Evolutionary conservation across 1,139 yeast genomes (phyloP), one percentile per base, ranked within the genome.

Genomic region (Starmera stellimalicola): DNA sequence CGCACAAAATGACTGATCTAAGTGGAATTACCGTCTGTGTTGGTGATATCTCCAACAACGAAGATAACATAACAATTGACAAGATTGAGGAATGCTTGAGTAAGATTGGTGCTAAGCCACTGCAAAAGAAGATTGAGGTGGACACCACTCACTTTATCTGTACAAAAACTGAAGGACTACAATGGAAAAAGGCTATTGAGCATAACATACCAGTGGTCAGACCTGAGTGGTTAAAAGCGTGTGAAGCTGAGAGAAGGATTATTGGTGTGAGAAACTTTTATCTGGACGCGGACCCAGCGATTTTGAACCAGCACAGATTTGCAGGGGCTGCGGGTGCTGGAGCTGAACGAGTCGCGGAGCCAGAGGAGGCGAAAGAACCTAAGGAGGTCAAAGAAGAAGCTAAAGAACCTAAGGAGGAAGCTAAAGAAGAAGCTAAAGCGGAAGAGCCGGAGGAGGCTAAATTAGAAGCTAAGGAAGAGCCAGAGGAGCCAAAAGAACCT

Each of bases 201-300:
- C 72, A 77, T 67, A 91, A 88, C 54, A 87, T 91, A 38, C 99
- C 99, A 3, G 74, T 91, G 29, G 91, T 91, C 18, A 73, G 95
- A 55, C 98, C 98, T 0, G 97, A 91, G 54, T 91, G 97, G 97
- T 65, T 91, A 38, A 80, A 83, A 57, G 96, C 96, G 0, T 91
- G 98, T 62, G 94, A 85, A 50, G 60, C 72, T 32, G 97, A 88
- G 51, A 73, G 94, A 46, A 64, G 96, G 50, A 76, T 91, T 39
- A 94, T 88, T 28, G 95, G 97, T 19, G 99, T 93, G 11, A 70
- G 95, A 48, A 87, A 85, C 42, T 83, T 80, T 47, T 82, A 82
- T 48, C 63, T 81, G 23, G 70, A 67, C 49, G 63, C 73, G 23
- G 62, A 54, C 29, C 52, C 53, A 17, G 44, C 51, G 14, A 49